Base-by-base conservation (phyloP, 2,329 filamentous ascomycete genomes). In the Arthrobotrys sphaeroides region DNA sequence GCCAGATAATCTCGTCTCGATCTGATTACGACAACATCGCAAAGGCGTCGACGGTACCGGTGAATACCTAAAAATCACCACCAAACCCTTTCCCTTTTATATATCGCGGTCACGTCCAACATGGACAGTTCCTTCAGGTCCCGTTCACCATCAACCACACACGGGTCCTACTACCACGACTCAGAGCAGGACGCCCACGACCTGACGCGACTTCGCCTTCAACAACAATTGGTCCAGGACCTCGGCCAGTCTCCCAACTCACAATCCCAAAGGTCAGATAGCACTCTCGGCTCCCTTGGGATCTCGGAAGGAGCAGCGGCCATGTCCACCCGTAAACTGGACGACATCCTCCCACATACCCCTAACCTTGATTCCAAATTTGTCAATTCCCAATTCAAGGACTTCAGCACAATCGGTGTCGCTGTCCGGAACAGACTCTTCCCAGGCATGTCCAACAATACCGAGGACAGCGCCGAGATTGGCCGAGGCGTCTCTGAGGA, bases 101-200 rank as follows among this genome's bases (percentile, higher is more conserved):
- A 28, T 49, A 49, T 10, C n/a, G n/a, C n/a, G 60, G 49, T 18
- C 33, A 13, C 36, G 12, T 33, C 36, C 16, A 42, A 18, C 43
- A 75, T 75, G 72, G 31, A 67, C 28, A 75, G 72, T 36, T 75
- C 64, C 26, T 75, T 64, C 36, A 38, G 72, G 26, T 69, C 72
- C 0, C 64, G 57, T 5, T 69, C 72, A 7, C 64, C 55, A 20
- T 69, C 64, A 0, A 75, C 72, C 1, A 75, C 72, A 20, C 72
- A 75, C 42, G 72, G 72, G 10, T 75, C 72, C 9, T 75, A 75
- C 38, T 22, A 65, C 12, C 72, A 75, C 59, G 72, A 75, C 28
- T 75, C 72, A 2, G 72, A 75, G 31, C 72, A 75, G 49, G 72
- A 75, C 64, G 72, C 72, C 45, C 64, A 75, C 42, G 72, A 75